Conservation (phyloP, 2,329 filamentous ascomycete genomes). For the Colletotrichum sp. region DNA sequence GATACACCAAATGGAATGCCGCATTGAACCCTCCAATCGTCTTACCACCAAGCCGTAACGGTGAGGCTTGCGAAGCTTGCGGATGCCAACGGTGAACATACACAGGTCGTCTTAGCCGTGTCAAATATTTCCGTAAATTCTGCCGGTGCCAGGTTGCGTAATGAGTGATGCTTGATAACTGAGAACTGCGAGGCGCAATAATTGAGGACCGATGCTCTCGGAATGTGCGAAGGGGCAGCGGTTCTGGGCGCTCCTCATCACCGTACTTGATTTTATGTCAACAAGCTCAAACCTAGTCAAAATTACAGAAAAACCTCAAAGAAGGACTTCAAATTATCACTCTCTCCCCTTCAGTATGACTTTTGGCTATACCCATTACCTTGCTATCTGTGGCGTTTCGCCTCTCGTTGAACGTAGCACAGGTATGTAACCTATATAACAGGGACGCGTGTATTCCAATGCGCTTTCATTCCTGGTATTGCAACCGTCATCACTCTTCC, state of each 20-base stretch:
- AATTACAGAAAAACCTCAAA: neutral
- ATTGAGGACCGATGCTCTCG: neutral
- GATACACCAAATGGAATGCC: neutral
- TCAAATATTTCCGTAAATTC: neutral
- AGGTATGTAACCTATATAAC: neutral
- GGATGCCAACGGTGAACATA: neutral
- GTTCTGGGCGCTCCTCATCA: neutral
- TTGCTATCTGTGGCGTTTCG: rapidly evolving
- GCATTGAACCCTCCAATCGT: neutral
- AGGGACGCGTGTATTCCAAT: rapidly evolving
- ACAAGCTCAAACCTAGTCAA: neutral
- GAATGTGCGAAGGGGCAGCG: neutral
- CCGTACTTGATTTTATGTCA: neutral
- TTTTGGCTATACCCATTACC: neutral
- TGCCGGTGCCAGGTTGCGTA: neutral
- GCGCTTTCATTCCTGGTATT: neutral
- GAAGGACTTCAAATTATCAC: rapidly evolving
- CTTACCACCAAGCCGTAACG: neutral
- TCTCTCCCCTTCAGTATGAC: neutral
- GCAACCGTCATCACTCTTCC: neutral
- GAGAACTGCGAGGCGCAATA: neutral
- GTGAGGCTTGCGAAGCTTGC: neutral
- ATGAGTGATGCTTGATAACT: neutral
- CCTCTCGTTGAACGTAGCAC: neutral
- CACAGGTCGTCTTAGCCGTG: neutral